A percentile compares a stretch with the other conserved stretches of the same genome.
Conservation (phyloP, 2,329 filamentous ascomycete species). For the Venturia asperata region DNA sequence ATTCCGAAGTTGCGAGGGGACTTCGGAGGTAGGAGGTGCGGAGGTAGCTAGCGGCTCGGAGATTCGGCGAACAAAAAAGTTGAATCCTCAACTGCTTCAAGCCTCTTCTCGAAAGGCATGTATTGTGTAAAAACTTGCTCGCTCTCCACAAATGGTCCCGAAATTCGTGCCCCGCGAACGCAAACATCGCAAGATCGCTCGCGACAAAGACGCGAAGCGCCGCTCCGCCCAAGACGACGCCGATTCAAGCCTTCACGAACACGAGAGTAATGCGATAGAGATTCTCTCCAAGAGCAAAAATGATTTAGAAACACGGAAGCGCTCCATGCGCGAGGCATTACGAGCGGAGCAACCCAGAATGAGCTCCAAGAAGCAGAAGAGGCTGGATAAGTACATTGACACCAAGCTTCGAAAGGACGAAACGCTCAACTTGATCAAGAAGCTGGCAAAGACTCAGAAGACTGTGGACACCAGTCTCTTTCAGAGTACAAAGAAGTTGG, state of each 20-base stretch:
- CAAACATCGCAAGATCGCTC: conserved; percentile 58
- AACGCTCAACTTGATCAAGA: conserved; percentile 73
- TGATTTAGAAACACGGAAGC: conserved; percentile 48
- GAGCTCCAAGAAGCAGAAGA: conserved; percentile 59
- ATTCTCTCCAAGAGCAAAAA: conserved; percentile 43
- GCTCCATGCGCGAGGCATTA: conserved; percentile 44
- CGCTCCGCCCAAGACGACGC: background rate
- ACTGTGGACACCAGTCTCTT: conserved; percentile 79
- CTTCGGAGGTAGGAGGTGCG: too few species aligned
- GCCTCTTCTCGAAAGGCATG: too few species aligned
- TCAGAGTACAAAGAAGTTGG: conserved; percentile 69
- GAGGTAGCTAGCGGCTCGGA: background rate
- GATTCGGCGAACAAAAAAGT: conserved; percentile 10
- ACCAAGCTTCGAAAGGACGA: conserved; percentile 94
- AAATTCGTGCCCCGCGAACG: conserved; percentile 40
- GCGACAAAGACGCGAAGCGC: conserved; percentile 44
- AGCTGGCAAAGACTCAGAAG: conserved; percentile 57
- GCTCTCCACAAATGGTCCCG: background rate
- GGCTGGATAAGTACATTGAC: conserved; percentile 65
- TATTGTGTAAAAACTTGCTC: background rate
- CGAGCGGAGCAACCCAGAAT: conserved; percentile 49
- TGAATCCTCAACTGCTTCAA: background rate
- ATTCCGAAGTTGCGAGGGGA: too few species aligned
- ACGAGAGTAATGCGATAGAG: conserved; percentile 45
- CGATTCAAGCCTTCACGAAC: background rate